Conservation (phyloP, 2,329 filamentous ascomycete genomes). For the Alternaria incomplexa region DNA sequence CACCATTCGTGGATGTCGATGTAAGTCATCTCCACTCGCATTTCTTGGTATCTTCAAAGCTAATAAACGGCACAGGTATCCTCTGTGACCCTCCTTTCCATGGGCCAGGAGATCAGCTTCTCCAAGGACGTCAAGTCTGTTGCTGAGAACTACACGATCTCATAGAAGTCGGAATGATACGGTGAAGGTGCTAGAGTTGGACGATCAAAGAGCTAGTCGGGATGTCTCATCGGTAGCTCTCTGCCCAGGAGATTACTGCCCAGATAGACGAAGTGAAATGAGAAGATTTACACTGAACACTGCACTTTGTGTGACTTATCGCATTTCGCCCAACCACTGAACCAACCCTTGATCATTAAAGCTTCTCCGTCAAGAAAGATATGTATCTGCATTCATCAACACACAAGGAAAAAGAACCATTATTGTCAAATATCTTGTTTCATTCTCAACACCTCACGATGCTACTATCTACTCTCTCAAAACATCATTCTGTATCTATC, state of each 20-base stretch:
- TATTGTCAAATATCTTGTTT: neutral
- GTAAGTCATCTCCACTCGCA: slow-evolving; percentile 64
- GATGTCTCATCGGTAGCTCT: too few relatives aligned
- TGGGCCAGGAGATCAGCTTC: slow-evolving; percentile 80
- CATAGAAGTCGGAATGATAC: slow-evolving; percentile 55
- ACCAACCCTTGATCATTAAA: neutral
- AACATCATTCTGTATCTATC: neutral
- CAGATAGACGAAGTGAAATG: neutral
- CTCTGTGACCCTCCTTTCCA: slow-evolving; percentile 73
- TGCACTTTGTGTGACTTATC: neutral
- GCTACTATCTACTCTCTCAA: neutral
- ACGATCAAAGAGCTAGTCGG: neutral
- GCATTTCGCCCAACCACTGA: neutral
- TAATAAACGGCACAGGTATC: slow-evolving; percentile 61
- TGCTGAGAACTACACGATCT: slow-evolving; percentile 77
- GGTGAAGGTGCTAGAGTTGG: neutral
- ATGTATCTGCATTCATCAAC: neutral
- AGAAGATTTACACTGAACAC: neutral
- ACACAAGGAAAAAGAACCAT: neutral
- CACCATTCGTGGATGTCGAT: slow-evolving; percentile 90
- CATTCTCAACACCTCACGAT: neutral
- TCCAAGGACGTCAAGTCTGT: slow-evolving; percentile 80
- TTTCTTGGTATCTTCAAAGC: neutral
- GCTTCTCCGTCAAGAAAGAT: neutral
- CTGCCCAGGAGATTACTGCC: neutral